A percentile compares a stretch with the other conserved stretches of the same genome.
Evolutionary conservation across 73 alveolate species (phyloP).

Genomic region (Stentor coeruleus): DNA sequence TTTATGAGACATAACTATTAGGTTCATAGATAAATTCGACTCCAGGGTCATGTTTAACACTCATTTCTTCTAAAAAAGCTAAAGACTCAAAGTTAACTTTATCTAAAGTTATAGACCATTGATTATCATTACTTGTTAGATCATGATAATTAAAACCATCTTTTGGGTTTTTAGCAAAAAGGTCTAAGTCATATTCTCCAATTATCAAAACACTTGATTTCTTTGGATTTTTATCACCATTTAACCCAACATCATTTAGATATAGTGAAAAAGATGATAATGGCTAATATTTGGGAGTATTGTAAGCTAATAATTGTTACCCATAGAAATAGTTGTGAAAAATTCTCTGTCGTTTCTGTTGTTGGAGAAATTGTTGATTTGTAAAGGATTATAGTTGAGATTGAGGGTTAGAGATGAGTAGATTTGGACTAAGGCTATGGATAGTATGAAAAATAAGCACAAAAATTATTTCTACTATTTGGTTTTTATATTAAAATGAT

Average conservation of each 20-base stretch:
- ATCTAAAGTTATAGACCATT: neutral
- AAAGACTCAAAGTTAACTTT: neutral
- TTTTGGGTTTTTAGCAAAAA: neutral
- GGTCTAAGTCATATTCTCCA: neutral
- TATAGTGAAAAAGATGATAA: conserved; percentile 4
- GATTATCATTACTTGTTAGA: neutral
- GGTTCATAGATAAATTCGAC: neutral
- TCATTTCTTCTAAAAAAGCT: too few species aligned
- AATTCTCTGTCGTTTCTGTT: neutral
- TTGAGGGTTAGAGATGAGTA: neutral
- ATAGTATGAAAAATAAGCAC: neutral
- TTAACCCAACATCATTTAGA: neutral
- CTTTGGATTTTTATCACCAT: neutral
- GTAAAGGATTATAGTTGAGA: neutral
- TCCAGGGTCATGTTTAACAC: neutral
- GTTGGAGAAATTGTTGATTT: neutral
- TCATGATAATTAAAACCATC: neutral
- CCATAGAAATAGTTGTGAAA: neutral
- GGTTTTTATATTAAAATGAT: neutral
- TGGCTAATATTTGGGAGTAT: neutral
- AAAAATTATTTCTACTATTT: too few species aligned
- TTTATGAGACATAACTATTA: neutral
- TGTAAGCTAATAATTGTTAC: neutral
- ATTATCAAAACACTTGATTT: neutral
- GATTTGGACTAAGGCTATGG: neutral